phyloP scores from a whole-genome alignment of 176 grass and related monocot species.

The Dactylis glomerata region DNA sequence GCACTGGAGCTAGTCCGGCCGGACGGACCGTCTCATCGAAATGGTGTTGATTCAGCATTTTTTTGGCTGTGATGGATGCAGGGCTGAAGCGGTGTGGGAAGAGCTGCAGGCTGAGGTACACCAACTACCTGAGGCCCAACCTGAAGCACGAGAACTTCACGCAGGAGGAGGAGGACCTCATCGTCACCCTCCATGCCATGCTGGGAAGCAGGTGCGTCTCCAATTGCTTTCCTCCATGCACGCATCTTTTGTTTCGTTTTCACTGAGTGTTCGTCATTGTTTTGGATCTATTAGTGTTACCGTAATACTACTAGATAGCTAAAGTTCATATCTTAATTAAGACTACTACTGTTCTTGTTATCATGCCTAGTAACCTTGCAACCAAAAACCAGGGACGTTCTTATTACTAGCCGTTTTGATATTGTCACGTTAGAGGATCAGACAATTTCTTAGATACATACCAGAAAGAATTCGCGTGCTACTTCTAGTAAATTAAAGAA shows the following conservation, averaged over 20 bases:
- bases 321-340: neutral
- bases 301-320: neutral
- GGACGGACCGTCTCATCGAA: neutral
- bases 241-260: neutral
- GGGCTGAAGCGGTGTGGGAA: conserved; percentile 94
- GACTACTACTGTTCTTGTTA: neutral
- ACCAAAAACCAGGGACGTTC: neutral
- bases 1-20: neutral
- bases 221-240: neutral
- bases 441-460: neutral
- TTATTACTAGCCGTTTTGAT: neutral
- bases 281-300: neutral
- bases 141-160: conserved; percentile 95
- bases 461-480: neutral
- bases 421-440: neutral
- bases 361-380: neutral
- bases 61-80: neutral
- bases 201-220: conserved; percentile 72
- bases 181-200: conserved; percentile 78
- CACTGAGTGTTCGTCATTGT: neutral
- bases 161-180: conserved; percentile 82
- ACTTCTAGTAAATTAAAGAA: neutral
- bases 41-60: neutral
- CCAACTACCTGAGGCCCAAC: conserved; percentile 94
- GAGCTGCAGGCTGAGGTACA: conserved; percentile 91